A percentile compares a stretch with the other conserved stretches of the same genome.
These are phyloP conservation scores for Apiotrichum montevideense DNA, from an alignment of 1,284 basidiomycete species.

Conservation along the genomic window DNA sequence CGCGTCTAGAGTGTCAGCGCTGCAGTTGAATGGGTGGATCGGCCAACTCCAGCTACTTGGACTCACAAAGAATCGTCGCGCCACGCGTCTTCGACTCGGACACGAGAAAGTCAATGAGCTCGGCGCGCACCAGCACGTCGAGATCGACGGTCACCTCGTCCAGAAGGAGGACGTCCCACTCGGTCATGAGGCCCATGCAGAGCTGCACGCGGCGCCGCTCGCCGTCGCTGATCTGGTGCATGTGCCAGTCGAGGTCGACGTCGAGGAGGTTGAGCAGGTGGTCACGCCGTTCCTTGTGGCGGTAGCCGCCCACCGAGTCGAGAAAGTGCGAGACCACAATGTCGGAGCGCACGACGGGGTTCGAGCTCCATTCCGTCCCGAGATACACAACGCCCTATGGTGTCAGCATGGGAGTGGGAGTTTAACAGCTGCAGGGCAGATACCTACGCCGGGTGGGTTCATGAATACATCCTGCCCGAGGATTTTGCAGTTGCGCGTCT, in stretches of 20 bases:
- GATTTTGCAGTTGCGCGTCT: conserved; percentile 62
- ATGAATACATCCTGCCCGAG: conserved; percentile 78
- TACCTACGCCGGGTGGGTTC: conserved; percentile 49
- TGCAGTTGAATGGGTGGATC: not conserved
- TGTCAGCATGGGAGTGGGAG: not conserved
- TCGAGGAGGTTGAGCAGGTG: conserved; percentile 83
- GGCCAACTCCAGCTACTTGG: too few relatives aligned
- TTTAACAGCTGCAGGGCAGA: not conserved
- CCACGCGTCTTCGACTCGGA: conserved; percentile 71
- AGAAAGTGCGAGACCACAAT: conserved; percentile 84
- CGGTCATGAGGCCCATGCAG: conserved; percentile 92
- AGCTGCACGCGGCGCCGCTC: conserved; percentile 91
- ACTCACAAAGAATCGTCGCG: conserved; percentile 83
- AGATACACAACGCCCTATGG: conserved; percentile 72
- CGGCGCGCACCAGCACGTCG: conserved; percentile 92
- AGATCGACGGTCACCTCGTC: conserved; percentile 98
- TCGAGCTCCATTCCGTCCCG: conserved; percentile 91
- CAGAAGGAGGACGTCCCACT: conserved; percentile 87
- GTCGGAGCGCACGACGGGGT: conserved; percentile 89
- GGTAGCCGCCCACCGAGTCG: conserved; percentile 91
- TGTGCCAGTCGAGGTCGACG: conserved; percentile 76
- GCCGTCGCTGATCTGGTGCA: conserved; percentile 81
- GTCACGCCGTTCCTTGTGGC: conserved; percentile 84
- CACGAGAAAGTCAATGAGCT: conserved; percentile 80
- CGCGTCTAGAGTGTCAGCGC: conserved; percentile 54